Conservation (phyloP, 805 yeast genomes). For the Schwanniomyces occidentalis region DNA sequence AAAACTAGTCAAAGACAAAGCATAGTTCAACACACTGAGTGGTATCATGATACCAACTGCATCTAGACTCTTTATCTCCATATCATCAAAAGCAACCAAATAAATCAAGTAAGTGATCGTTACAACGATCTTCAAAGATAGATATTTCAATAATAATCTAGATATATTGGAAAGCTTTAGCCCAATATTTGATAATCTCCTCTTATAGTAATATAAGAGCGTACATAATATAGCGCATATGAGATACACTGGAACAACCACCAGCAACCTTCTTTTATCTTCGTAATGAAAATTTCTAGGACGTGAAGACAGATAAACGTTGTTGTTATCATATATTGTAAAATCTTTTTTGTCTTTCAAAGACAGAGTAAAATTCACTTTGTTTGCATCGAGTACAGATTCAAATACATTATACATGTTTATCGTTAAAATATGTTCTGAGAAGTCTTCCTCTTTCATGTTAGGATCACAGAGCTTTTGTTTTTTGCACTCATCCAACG, state of each 20-base stretch:
- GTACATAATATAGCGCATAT: neutral
- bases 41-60: neutral
- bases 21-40: neutral
- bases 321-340: neutral
- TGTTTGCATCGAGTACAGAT: neutral
- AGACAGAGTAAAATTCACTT: neutral
- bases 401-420: neutral
- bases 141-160: neutral
- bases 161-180: conserved; percentile 1
- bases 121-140: neutral
- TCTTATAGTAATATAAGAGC: neutral
- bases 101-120: neutral
- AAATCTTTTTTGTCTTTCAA: neutral
- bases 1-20: neutral
- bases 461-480: no score
- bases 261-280: neutral
- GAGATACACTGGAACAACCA: neutral
- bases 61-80: neutral
- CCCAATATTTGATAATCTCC: neutral
- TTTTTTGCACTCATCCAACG: no score
- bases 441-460: no score
- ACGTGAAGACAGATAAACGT: neutral
- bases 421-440: neutral
- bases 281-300: neutral
- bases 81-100: conserved; percentile 1